Conservation (phyloP, 2,329 filamentous ascomycete genomes). For the Cladobotryum protrusum region DNA sequence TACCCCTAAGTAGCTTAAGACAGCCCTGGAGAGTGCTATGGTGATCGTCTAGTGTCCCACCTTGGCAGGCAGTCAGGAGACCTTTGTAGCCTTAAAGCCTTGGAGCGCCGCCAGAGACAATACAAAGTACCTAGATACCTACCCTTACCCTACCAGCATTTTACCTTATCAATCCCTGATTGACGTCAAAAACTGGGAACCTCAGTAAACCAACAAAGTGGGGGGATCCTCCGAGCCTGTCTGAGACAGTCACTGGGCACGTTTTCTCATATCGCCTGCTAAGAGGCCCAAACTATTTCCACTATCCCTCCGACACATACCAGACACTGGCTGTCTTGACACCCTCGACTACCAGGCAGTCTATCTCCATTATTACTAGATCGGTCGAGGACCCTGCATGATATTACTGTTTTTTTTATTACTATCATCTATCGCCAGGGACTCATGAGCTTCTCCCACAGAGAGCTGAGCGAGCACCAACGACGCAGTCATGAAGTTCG, state of each 20-base stretch:
- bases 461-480: constrained; percentile 24
- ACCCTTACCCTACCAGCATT: no score
- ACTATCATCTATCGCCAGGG: not conserved
- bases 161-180: no score
- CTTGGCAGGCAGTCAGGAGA: no score
- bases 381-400: not conserved
- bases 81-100: no score
- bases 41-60: not conserved
- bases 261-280: constrained; percentile 1
- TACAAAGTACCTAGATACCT: no score
- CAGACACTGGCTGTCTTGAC: not conserved
- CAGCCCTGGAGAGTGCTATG: no score
- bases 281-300: constrained; percentile 3
- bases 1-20: not conserved
- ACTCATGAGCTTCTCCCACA: not conserved
- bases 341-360: not conserved
- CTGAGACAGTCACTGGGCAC: constrained; percentile 6
- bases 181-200: constrained; percentile 4
- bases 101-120: no score
- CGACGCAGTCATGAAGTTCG: constrained; percentile 58
- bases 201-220: not conserved
- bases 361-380: not conserved
- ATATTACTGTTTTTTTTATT: no score
- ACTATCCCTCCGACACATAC: not conserved
- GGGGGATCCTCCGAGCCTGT: not conserved